phyloP scores from a whole-genome alignment of 805 yeast genomes.

The Wickerhamiella spandovensis region DNA sequence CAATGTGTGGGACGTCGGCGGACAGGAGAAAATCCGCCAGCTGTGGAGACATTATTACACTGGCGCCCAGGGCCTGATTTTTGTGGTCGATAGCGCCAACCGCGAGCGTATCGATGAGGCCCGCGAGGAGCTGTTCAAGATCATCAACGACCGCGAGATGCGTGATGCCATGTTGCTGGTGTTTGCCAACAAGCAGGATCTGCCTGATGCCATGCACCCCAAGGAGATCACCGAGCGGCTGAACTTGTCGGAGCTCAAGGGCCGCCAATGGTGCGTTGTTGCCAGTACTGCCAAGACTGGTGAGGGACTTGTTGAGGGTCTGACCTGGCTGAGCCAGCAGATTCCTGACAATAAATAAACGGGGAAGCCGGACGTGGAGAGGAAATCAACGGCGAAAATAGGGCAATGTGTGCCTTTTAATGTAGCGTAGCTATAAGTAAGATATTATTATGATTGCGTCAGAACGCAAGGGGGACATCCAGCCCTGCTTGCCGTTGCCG shows the following conservation, averaged over 20 bases:
- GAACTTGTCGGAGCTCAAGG: slow-evolving; percentile 46
- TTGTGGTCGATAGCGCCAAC: slow-evolving; percentile 80
- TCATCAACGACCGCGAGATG: slow-evolving; percentile 73
- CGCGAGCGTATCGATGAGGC: slow-evolving; percentile 60
- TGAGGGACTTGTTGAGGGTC: slow-evolving; percentile 76
- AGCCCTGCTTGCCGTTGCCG: slow-evolving; percentile 21
- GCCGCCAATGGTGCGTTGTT: slow-evolving; percentile 80
- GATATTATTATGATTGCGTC: no score
- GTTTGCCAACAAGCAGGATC: slow-evolving; percentile 81
- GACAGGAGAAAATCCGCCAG: slow-evolving; percentile 83
- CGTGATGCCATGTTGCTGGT: slow-evolving; percentile 66
- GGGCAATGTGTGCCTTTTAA: no score
- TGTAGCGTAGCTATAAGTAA: no score
- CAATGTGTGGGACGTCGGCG: slow-evolving; percentile 94
- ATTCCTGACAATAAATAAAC: slow-evolving; percentile 21
- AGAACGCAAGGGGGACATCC: not conserved
- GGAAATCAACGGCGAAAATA: no score
- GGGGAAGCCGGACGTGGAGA: no score
- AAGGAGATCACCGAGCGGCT: slow-evolving; percentile 65
- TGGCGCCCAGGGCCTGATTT: slow-evolving; percentile 82
- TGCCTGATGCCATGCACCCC: slow-evolving; percentile 58
- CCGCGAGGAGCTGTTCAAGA: slow-evolving; percentile 60
- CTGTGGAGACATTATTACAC: slow-evolving; percentile 93
- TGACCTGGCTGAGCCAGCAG: slow-evolving; percentile 72
- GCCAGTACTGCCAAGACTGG: slow-evolving; percentile 86